Base-by-base conservation (phyloP, 192 early-diverging fungal species). In the Umbelopsis vinacea region DNA sequence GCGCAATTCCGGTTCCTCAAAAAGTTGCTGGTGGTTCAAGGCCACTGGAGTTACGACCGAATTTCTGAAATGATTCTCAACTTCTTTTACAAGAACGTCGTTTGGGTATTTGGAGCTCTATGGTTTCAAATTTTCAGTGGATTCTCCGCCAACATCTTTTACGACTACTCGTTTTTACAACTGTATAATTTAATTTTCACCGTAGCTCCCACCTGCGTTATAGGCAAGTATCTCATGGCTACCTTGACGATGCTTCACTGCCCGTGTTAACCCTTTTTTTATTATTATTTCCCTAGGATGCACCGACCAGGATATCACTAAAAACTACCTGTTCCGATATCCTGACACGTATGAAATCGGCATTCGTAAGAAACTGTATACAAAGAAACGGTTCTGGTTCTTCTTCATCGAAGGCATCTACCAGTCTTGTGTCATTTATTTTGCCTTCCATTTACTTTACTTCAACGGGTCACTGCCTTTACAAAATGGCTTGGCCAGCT, bases 31-130 rank as follows among this genome's bases (percentile, higher is more conserved):
- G 84, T 98, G 22, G 95, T 99, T 14, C 97, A 98, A 74, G 97
- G 97, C 19, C 86, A 91, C 68, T 98, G 91, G 90, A 90, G 90
- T 55, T 98, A 98, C 79, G 82, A 92, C 74, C 87, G 96, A 38
- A 96, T 94, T 29, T 82, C 94, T 21, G 92, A 96, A 75, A 89
- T 97, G 86, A 93, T 96, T 17, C 85, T 97, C 70, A 94, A 89
- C 72, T 97, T 94, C 77, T 98, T 97, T 79, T 97, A 96, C 88
- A 99, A 99, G 77, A 97, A 98, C 79, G 89, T 97, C 0, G 86
- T 97, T 24, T 96, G 93, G 94, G 88, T 96, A 2, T 94, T 95
- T 78, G 89, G 94, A 17, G 89, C 93, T 1, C 92, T 99, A 68
- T 98, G 95, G 96, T 96, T 87, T 86, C 95, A 96, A 77, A 95